These are phyloP conservation scores for Polygonum aviculare DNA, from an alignment of 148 eudicot species.

Conservation along the genomic window DNA sequence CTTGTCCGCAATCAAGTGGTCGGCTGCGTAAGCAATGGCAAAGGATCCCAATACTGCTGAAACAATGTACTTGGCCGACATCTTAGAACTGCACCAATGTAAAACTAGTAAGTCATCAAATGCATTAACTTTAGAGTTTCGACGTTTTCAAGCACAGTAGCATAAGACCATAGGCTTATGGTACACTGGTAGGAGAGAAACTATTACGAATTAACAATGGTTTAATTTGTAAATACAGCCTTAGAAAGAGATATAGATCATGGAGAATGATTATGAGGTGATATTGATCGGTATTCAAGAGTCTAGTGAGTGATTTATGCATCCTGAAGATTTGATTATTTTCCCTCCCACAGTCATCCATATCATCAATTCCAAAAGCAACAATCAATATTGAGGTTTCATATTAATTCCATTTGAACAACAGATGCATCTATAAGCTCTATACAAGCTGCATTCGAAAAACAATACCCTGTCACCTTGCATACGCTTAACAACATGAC, in stretches of 20 bases:
- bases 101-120: not conserved
- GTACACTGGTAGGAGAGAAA: too few relatives aligned
- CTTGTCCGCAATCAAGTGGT: slow-evolving; percentile 19
- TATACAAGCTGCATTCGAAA: not conserved
- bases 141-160: too few relatives aligned
- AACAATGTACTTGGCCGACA: slow-evolving; percentile 20
- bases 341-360: not conserved
- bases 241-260: not conserved
- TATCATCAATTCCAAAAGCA: too few relatives aligned
- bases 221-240: not conserved
- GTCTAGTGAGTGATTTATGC: not conserved
- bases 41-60: slow-evolving; percentile 22
- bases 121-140: too few relatives aligned
- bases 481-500: too few relatives aligned
- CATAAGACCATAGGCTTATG: too few relatives aligned
- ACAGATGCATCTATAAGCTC: not conserved
- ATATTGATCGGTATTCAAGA: too few relatives aligned
- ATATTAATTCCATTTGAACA: not conserved
- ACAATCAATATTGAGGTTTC: too few relatives aligned
- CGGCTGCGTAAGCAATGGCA: slow-evolving; percentile 17
- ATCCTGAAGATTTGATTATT: not conserved
- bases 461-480: not conserved
- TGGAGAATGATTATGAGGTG: not conserved
- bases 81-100: slow-evolving; percentile 14
- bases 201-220: too few relatives aligned